Evolutionary conservation across 2,329 filamentous ascomycete genomes (phyloP).

Genomic region (Aspergillus sergii): DNA sequence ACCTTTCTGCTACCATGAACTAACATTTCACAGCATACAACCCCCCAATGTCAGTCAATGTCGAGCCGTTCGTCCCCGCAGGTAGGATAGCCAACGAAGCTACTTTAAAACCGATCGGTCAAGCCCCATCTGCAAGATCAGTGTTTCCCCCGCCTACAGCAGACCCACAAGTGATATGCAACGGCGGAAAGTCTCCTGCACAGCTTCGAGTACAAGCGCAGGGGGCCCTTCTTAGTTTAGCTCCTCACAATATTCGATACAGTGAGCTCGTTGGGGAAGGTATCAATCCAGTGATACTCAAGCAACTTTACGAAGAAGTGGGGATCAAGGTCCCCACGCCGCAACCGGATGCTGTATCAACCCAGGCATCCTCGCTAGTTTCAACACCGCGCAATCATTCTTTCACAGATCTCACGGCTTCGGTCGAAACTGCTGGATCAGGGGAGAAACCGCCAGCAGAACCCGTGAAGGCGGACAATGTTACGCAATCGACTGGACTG

Average conservation of each 20-base stretch:
- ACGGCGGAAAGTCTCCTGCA: constrained; percentile 29
- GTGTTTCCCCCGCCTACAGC: background rate
- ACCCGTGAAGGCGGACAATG: background rate
- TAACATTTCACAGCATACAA: constrained; percentile 38
- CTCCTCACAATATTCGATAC: constrained; percentile 69
- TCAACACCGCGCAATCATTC: background rate
- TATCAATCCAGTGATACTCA: constrained; percentile 65
- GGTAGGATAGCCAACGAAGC: constrained; percentile 14
- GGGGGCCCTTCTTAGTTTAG: constrained; percentile 66
- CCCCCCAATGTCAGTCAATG: constrained; percentile 32
- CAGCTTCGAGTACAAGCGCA: constrained; percentile 57
- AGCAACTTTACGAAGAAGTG: constrained; percentile 68
- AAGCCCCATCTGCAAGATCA: constrained; percentile 13
- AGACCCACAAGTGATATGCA: background rate
- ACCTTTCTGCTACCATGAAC: constrained; percentile 6
- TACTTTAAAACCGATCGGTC: background rate
- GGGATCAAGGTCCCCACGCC: constrained; percentile 53
- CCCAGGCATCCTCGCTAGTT: background rate
- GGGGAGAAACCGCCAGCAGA: background rate
- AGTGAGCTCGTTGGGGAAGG: constrained; percentile 74
- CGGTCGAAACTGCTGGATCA: background rate
- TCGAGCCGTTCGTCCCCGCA: constrained; percentile 20
- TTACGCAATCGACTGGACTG: background rate
- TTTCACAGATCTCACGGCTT: background rate
- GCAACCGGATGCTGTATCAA: constrained; percentile 10